These are phyloP conservation scores for Curvularia lunata DNA, from an alignment of 2,329 filamentous ascomycete species.

Conservation along the genomic window DNA sequence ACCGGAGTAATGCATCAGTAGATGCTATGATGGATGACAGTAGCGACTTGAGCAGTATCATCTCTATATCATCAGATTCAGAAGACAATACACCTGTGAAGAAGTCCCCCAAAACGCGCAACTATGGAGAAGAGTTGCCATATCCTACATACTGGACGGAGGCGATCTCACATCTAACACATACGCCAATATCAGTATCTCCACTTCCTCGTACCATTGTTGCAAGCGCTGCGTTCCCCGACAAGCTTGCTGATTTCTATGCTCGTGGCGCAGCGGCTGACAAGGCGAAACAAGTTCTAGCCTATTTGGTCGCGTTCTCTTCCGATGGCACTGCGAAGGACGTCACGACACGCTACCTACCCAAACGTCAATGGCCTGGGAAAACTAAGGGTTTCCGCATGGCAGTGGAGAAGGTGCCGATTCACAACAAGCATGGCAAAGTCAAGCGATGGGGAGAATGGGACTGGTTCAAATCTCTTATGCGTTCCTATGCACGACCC, in stretches of 20 bases:
- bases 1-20: slow-evolving; percentile 5
- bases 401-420: slow-evolving; percentile 76
- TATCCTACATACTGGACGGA: slow-evolving; percentile 96
- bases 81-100: slow-evolving; percentile 60
- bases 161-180: slow-evolving; percentile 79
- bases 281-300: slow-evolving; percentile 85
- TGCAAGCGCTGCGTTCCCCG: slow-evolving; percentile 69
- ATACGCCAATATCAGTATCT: slow-evolving; percentile 80
- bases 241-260: slow-evolving; percentile 77
- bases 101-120: slow-evolving; percentile 52
- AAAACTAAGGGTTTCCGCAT: slow-evolving; percentile 87
- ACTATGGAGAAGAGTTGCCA: slow-evolving; percentile 76
- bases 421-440: slow-evolving; percentile 79
- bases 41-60: slow-evolving; percentile 51
- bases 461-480: slow-evolving; percentile 86
- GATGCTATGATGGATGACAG: slow-evolving; percentile 51
- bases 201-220: slow-evolving; percentile 59
- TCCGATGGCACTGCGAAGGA: slow-evolving; percentile 90
- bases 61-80: slow-evolving; percentile 55
- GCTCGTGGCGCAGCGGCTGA: slow-evolving; percentile 84
- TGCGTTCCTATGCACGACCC: slow-evolving; percentile 72
- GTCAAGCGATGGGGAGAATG: slow-evolving; percentile 76
- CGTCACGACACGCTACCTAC: slow-evolving; percentile 89
- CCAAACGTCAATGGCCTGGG: slow-evolving; percentile 79
- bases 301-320: slow-evolving; percentile 84